Base-by-base conservation (phyloP, 1,139 yeast species). In the Hemisphaericaspora subhashii region DNA sequence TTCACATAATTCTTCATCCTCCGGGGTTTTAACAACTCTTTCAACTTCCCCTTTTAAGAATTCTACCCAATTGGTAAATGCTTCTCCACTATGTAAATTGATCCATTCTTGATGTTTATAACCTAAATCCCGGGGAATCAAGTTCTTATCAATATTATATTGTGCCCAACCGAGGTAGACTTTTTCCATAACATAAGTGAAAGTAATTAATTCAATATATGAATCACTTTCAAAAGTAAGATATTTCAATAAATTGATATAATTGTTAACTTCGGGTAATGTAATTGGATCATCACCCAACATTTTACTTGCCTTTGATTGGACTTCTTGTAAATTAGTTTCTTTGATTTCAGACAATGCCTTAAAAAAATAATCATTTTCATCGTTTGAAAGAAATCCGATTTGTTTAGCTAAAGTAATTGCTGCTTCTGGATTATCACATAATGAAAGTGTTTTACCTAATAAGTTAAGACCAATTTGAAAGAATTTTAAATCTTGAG, bases 81-180 rank as follows among this genome's bases (percentile, higher is more conserved):
- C 70, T 10, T 59, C 58, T 18, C 82, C 79, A 48, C 73, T 63
- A 53, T 78, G 78, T 43, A 78, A 54, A 44, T 58, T 59, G 31
- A 77, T 69, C 83, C 82, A 77, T 37, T 72, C 77, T 38, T 67
- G 65, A 43, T 71, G 59, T 47, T 72, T 74, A 60, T 71, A 74
- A 21, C 62, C 61, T 26, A 77, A 57, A 29, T 59, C 51, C 2
- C 47, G 38, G 1, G 67, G 59, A 8, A 63, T 51, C 1, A 41
- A 38, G 1, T 51, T 54, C 4, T 35, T 41, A 2, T 41, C 34
- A 6, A 56, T 36, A 35, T 62, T 58, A 33, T 57, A 49, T 28
- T 67, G 64, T 1, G 80, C 80, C 82, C 82, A 77, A 12, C 67
- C 72, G 32, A 74, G 61, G 45, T 77, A 77, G 2, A 74, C 73